Base-by-base conservation (phyloP, 2,329 filamentous ascomycete species). In the Penicillium fuscoglaucum region DNA sequence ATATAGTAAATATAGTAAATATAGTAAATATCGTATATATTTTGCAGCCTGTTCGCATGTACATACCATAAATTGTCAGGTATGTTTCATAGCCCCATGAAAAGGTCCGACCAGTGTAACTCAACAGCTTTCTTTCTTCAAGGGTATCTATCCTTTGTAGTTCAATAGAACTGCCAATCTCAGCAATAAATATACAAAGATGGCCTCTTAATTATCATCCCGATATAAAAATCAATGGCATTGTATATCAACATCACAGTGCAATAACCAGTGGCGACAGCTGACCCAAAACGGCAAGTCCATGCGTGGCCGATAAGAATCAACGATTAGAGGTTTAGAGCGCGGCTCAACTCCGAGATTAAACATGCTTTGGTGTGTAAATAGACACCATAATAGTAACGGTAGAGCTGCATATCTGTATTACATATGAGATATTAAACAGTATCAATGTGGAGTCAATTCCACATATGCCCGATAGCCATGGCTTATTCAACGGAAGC, bases 261-360 rank as follows among this genome's bases (percentile, higher is more conserved):
- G 26, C 46, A 41, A 49, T 61, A 33, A 41, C 52, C 19, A 45
- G 60, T 65, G 63, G 62, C 59, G 45, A 62, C 3, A 8, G 13
- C 26, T 31, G 24, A 12, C 63, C 57, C 17, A 53, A 66, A 63
- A 37, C 6, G 50, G 65, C 37, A 67, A 60, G 65, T 66, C 50
- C 57, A 65, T 48, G 63, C 65, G 62, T 47, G 12, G 17, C 17
- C 28, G 65, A 67, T 67, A 66, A 64, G 60, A 48, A 60, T 55
- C 44, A 29, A 43, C 31, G 26, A 31, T 51, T 54, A 57, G 58
- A 54, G 54, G 33, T 40, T 37, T 46, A 47, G 44, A 48, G 52
- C 54, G 58, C 50, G 40, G 54, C 41, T 46, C 26, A 28, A 28
- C 8, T 19, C 37, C 49, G 31, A 39, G 13, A 24, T 39, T 29